Conservation (phyloP, 495 filamentous ascomycete species). For the Neurospora pannonica region DNA sequence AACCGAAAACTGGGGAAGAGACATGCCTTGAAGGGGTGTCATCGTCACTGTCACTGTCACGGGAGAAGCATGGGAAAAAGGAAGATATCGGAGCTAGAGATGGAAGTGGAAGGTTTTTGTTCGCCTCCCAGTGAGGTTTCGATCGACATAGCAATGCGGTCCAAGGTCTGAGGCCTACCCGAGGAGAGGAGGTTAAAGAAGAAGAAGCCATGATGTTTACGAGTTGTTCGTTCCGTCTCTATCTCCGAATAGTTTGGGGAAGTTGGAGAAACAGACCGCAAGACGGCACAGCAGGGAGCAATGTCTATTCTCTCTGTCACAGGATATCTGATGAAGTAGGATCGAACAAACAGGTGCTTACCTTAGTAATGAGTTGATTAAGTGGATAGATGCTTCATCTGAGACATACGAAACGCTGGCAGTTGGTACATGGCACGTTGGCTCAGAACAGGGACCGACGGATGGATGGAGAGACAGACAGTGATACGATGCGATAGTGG, state of each 20-base stretch:
- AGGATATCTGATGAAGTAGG: neutral
- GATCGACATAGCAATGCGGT: neutral
- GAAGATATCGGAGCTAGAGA: neutral
- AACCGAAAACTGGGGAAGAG: neutral
- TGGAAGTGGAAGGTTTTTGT: neutral
- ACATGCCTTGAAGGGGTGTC: neutral
- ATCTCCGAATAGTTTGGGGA: neutral
- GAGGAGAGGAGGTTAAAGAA: neutral
- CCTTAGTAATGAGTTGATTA: neutral
- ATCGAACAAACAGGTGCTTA: neutral
- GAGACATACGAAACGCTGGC: neutral
- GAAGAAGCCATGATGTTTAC: neutral
- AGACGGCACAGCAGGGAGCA: neutral
- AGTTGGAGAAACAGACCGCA: neutral
- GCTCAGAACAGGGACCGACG: neutral
- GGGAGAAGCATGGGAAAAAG: neutral
- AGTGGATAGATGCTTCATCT: neutral
- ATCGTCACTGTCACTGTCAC: neutral
- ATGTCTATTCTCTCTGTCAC: neutral
- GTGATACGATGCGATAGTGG: too few relatives aligned
- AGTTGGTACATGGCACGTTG: neutral
- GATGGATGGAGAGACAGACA: neutral
- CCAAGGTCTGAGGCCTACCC: neutral
- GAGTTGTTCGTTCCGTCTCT: neutral
- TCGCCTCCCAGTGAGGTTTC: neutral